Conservation (phyloP, 176 grass and related monocot species). For the Cymbopogon citratus region DNA sequence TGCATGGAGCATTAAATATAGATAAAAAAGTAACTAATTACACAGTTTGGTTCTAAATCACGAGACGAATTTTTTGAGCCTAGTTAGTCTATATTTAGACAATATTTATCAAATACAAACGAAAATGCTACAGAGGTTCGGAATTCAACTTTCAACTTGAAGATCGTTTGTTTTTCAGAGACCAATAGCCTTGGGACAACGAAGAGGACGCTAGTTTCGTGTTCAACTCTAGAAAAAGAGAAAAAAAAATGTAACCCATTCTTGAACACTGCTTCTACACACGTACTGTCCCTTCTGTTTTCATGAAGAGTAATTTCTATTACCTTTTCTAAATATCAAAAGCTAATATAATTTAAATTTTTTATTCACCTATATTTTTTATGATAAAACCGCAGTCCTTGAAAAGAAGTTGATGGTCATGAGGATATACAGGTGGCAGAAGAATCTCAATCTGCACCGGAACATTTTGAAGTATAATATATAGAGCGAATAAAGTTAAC, state of each 20-base stretch:
- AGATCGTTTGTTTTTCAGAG: not conserved
- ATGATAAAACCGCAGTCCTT: not conserved
- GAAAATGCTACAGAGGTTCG: no score
- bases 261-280: not conserved
- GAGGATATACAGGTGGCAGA: constrained; percentile 14
- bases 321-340: not conserved
- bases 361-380: not conserved
- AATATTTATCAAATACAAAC: no score
- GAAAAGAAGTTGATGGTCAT: not conserved
- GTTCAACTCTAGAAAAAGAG: not conserved
- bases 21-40: no score
- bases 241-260: not conserved
- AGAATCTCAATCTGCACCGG: not conserved
- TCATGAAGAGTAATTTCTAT: not conserved
- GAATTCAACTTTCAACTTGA: no score
- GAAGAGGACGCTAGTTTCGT: not conserved
- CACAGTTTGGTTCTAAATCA: no score
- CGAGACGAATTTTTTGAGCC: no score
- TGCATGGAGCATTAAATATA: no score
- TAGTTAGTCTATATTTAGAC: no score
- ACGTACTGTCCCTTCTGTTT: not conserved
- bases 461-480: not conserved
- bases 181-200: not conserved
- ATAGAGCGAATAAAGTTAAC: not conserved
- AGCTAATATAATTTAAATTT: not conserved